These are phyloP conservation scores for Epichloe typhina DNA, from an alignment of 2,329 filamentous ascomycete genomes.

Conservation along the genomic window DNA sequence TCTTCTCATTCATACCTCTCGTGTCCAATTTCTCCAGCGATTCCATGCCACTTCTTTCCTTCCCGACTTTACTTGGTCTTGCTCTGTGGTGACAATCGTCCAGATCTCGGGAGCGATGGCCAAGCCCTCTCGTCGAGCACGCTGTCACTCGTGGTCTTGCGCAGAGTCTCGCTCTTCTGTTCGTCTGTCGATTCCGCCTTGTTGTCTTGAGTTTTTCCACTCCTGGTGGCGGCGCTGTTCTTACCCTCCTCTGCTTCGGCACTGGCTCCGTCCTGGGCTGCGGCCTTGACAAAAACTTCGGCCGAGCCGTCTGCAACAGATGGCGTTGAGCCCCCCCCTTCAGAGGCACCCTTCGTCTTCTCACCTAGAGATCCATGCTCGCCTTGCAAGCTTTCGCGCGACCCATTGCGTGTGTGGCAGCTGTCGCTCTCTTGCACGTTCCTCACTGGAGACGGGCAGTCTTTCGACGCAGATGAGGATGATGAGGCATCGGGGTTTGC, in stretches of 20 bases:
- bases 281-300: neutral
- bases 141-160: neutral
- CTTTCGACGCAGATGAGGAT: neutral
- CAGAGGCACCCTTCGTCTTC: neutral
- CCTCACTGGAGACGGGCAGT: neutral
- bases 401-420: neutral
- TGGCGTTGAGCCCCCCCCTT: neutral
- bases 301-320: neutral
- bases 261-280: neutral
- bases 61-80: neutral
- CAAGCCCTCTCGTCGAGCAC: conserved; percentile 2
- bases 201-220: neutral
- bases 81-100: neutral
- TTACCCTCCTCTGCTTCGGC: neutral
- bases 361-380: neutral
- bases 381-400: neutral
- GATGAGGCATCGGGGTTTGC: neutral
- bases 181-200: neutral
- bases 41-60: neutral
- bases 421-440: no score
- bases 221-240: neutral
- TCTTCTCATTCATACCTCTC: no score
- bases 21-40: no score
- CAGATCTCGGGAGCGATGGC: conserved; percentile 1
- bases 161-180: neutral